Base-by-base conservation (phyloP, 176 grass and related monocot genomes). In the Oryza coarctata region DNA sequence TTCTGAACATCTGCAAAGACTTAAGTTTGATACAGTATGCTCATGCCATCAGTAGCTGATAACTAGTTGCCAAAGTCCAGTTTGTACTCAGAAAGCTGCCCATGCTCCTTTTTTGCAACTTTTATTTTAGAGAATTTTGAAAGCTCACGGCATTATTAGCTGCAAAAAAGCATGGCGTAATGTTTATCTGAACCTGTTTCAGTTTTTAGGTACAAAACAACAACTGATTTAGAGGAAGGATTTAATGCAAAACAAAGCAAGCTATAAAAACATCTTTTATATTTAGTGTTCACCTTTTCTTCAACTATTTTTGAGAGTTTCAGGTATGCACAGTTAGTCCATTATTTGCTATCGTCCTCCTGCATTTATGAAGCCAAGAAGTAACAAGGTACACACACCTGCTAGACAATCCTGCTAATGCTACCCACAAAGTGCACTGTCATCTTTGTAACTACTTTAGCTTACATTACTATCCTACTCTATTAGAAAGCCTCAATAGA, bases 61-160 rank as follows among this genome's bases (percentile, higher is more conserved):
- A 22, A 65, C 80, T 73, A 82, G 5, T 34, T 64, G 20, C 70
- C 70, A 82, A 17, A 63, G 25, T 55, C 38, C 80, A 73, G 41
- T 69, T 70, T 82, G 69, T 57, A 64, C 8, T 7, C 20, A 63
- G 55, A 57, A 64, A 58, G 39, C 12, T 63, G 39, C 8, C 41
- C 26, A 3, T 71, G 68, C 68, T 25, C 11, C 3, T 47, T 65
- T 63, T 65, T 63, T 67, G 55, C 55, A 60, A 60, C 55, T 39
- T 40, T 27, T 9, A 27, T 45, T 34, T 33, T 61, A 27, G 8
- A 13, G 41, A 45, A 33, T 63, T 82, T 25, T 45, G 9, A 63
- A 73, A 12, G 5, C 11, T 60, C 55, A 60, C 9, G 55, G 55
- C 55, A 60, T 60, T 60, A 63, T 25, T 63, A 32, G 68, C 25